phyloP scores from a whole-genome alignment of 495 filamentous ascomycete genomes.

The Penicillium verhagenii region DNA sequence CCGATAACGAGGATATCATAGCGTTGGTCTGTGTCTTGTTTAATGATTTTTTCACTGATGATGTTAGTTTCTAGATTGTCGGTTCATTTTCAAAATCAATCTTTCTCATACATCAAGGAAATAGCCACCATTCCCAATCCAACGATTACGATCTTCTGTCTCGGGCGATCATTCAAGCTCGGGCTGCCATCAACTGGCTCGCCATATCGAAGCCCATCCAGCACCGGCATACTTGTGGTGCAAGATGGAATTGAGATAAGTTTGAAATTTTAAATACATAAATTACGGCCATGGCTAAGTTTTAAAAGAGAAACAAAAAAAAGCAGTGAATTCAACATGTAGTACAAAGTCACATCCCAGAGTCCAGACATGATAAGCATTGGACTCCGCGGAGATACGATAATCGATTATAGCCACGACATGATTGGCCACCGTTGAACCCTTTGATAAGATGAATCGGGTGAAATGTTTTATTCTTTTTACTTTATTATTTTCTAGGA shows the following conservation, averaged over 20 bases:
- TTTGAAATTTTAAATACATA: background rate
- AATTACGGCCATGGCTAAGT: background rate
- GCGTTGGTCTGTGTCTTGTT: slow-evolving; percentile 75
- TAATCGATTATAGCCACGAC: background rate
- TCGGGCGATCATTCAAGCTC: slow-evolving; percentile 5
- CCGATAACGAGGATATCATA: slow-evolving; percentile 90
- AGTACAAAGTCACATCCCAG: background rate
- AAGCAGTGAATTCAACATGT: background rate
- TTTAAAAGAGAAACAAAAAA: background rate
- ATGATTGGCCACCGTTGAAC: background rate
- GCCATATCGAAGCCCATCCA: slow-evolving; percentile 31
- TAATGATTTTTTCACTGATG: slow-evolving; percentile 81
- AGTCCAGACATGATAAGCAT: slow-evolving; percentile 6
- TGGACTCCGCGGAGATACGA: slow-evolving; percentile 18
- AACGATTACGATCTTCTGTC: slow-evolving; percentile 80
- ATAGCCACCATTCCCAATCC: slow-evolving; percentile 96
- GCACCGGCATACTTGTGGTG: slow-evolving; percentile 31
- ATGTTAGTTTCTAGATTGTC: background rate
- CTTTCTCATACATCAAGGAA: slow-evolving; percentile 74
- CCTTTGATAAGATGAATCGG: background rate
- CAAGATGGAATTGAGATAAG: background rate
- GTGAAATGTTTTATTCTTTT: too few relatives aligned
- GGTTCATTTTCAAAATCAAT: too few relatives aligned
- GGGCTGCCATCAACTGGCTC: slow-evolving; percentile 29
- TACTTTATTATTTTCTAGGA: too few relatives aligned